These are phyloP conservation scores for Diaporthe batatas DNA, from an alignment of 2,329 filamentous ascomycete species.

Conservation along the genomic window DNA sequence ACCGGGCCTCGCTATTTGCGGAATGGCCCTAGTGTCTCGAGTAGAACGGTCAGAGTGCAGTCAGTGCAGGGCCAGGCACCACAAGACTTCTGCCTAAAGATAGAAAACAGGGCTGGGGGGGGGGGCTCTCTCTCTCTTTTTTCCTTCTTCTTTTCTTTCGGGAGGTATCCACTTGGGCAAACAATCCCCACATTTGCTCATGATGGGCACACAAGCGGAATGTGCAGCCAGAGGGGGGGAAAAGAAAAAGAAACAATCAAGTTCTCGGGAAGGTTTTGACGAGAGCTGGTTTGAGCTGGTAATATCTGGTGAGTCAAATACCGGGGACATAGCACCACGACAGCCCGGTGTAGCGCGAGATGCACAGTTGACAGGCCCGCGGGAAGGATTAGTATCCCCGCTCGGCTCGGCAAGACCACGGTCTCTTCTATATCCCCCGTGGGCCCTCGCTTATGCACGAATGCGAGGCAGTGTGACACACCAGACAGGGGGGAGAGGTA, in stretches of 20 bases:
- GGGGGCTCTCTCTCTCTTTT: neutral
- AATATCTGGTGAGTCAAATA: neutral
- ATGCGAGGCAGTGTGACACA: too few relatives aligned
- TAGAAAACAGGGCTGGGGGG: slow-evolving; percentile 19
- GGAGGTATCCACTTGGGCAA: slow-evolving; percentile 8
- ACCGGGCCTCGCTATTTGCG: slow-evolving; percentile 3
- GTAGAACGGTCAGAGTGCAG: slow-evolving; percentile 7
- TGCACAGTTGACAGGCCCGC: slow-evolving; percentile 25
- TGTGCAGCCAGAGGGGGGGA: neutral
- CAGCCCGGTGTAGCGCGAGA: slow-evolving; percentile 3
- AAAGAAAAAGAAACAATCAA: neutral
- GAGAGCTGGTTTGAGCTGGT: neutral
- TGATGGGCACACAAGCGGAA: slow-evolving; percentile 16
- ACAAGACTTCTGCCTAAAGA: slow-evolving; percentile 31
- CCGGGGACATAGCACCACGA: neutral
- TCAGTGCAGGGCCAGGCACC: slow-evolving; percentile 2
- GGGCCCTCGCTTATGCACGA: too few relatives aligned
- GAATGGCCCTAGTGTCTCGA: slow-evolving; percentile 28
- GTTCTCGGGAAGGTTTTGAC: neutral
- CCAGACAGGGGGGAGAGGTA: too few relatives aligned
- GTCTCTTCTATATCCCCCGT: too few relatives aligned
- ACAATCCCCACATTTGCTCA: slow-evolving; percentile 11
- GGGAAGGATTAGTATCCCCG: slow-evolving; percentile 5
- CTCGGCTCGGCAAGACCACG: slow-evolving; percentile 17
- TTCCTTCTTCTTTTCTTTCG: neutral